These are phyloP conservation scores for Boletus tomentosulus DNA, from an alignment of 768 basidiomycete species.

Conservation along the genomic window DNA sequence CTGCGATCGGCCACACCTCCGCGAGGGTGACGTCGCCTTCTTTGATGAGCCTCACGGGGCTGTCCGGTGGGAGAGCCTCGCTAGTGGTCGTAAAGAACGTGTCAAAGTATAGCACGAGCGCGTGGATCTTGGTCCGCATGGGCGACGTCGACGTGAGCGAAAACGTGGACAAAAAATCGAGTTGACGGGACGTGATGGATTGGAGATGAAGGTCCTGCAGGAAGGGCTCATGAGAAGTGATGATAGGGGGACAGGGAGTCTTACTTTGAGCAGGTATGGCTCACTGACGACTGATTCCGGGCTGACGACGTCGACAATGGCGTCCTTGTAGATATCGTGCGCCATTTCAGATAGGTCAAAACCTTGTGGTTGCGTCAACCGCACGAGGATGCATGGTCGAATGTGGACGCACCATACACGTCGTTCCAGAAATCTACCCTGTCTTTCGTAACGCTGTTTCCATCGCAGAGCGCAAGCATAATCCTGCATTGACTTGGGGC, in stretches of 20 bases:
- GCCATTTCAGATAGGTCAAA: slow-evolving; percentile 88
- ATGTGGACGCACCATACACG: slow-evolving; percentile 65
- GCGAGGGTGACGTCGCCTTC: slow-evolving; percentile 62
- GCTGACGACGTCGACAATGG: slow-evolving; percentile 76
- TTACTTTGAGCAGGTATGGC: slow-evolving; percentile 64
- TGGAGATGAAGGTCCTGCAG: slow-evolving; percentile 72
- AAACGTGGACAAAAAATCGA: slow-evolving; percentile 80
- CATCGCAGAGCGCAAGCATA: slow-evolving; percentile 80
- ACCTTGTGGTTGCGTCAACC: slow-evolving; percentile 42
- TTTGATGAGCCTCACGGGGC: slow-evolving; percentile 51
- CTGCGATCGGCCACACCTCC: slow-evolving; percentile 77
- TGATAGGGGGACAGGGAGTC: slow-evolving; percentile 2
- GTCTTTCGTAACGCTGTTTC: slow-evolving; percentile 70
- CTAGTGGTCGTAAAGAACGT: slow-evolving; percentile 75
- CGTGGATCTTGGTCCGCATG: slow-evolving; percentile 61
- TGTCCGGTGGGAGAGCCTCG: slow-evolving; percentile 49
- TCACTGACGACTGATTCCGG: slow-evolving; percentile 61
- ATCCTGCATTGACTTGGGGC: slow-evolving; percentile 88
- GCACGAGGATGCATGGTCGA: background rate
- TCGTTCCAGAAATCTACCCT: slow-evolving; percentile 86
- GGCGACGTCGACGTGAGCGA: slow-evolving; percentile 58
- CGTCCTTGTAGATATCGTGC: slow-evolving; percentile 69
- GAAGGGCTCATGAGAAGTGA: background rate
- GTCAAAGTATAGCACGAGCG: slow-evolving; percentile 92
- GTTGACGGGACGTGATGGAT: slow-evolving; percentile 59